phyloP scores from a whole-genome alignment of 306 rosid genomes.

The Medicago lupulina region DNA sequence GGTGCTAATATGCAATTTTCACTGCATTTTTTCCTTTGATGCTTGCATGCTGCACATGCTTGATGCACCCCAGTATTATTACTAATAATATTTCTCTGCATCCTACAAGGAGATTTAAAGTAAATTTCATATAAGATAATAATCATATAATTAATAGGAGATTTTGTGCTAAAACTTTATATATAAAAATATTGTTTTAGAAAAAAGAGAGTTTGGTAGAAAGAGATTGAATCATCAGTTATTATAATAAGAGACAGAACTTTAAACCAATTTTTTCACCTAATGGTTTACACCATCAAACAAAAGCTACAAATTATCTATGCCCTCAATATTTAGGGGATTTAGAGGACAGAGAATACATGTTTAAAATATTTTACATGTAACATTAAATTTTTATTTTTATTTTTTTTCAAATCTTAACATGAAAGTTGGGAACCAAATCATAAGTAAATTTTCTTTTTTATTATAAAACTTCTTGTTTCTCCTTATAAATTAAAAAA shows the following conservation, averaged over 20 bases:
- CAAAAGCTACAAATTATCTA: too few species aligned
- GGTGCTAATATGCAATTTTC: slow-evolving; percentile 67
- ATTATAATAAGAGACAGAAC: not conserved
- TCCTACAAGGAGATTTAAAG: slow-evolving; percentile 29
- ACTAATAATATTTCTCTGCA: slow-evolving; percentile 54
- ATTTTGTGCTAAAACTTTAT: not conserved
- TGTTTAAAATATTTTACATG: too few species aligned
- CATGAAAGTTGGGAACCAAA: too few species aligned
- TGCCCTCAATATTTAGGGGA: too few species aligned
- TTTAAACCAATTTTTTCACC: not conserved
- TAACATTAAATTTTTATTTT: too few species aligned
- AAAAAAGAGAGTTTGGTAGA: not conserved
- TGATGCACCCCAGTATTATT: slow-evolving; percentile 42
- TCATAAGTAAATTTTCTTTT: too few species aligned
- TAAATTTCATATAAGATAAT: not conserved
- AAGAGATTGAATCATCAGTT: not conserved
- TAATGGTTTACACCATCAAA: too few species aligned
- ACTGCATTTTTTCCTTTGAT: slow-evolving; percentile 80
- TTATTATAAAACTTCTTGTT: too few species aligned
- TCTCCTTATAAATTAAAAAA: too few species aligned
- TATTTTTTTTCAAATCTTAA: too few species aligned
- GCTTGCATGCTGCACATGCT: slow-evolving; percentile 92
- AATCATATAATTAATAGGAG: not conserved
- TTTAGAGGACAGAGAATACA: too few species aligned
- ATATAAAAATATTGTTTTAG: slow-evolving; percentile 1